These are phyloP conservation scores for Gossypium sturtianum DNA, from an alignment of 345 rosid genomes.

Conservation along the genomic window DNA sequence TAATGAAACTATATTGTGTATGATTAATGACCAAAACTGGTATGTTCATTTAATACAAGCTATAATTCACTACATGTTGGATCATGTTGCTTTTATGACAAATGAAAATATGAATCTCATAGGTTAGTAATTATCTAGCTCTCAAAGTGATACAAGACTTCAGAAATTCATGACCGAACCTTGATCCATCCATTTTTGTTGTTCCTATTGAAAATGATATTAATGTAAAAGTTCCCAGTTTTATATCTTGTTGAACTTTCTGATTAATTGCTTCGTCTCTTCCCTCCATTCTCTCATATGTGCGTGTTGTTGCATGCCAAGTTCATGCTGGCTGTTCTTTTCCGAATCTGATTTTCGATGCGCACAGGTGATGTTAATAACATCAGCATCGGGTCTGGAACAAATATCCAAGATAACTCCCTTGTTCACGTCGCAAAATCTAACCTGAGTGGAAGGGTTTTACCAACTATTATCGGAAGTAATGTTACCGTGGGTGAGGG, in stretches of 20 bases:
- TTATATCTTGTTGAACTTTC: background rate
- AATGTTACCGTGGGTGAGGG: conserved; percentile 71
- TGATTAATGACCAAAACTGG: background rate
- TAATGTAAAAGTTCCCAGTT: background rate
- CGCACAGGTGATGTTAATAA: conserved; percentile 67
- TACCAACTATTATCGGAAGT: conserved; percentile 69
- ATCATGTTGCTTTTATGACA: background rate
- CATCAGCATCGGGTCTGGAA: conserved; percentile 66
- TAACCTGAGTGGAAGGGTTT: conserved; percentile 72
- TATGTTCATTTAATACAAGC: background rate
- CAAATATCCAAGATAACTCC: conserved; percentile 75
- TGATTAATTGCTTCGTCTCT: background rate
- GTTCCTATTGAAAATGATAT: background rate
- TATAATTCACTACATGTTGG: background rate
- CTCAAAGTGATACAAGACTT: background rate
- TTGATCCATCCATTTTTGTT: background rate
- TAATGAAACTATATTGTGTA: background rate
- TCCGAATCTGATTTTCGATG: conserved; percentile 2
- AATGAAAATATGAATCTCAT: conserved; percentile 3
- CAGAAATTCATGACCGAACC: background rate
- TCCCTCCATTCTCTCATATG: background rate
- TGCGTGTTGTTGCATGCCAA: background rate
- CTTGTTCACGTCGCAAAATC: conserved; percentile 85
- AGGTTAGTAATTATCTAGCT: background rate
- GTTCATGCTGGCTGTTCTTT: background rate